Conservation (phyloP, 768 basidiomycete genomes). For the Termitomyces sp. region DNA sequence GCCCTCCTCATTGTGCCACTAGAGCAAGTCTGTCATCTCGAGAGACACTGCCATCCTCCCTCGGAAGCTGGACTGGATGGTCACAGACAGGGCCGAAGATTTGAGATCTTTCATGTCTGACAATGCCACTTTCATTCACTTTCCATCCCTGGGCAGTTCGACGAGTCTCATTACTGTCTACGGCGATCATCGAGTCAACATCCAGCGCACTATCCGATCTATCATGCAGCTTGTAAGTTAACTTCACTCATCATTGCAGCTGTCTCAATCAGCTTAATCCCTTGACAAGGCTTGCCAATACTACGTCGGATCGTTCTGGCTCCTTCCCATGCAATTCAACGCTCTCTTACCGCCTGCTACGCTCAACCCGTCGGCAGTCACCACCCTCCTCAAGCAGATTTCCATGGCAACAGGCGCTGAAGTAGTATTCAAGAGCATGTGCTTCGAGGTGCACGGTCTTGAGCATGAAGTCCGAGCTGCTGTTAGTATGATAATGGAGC, state of each 20-base stretch:
- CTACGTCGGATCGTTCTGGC: constrained; percentile 97
- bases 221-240: constrained; percentile 89
- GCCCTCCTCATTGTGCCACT: constrained; percentile 6
- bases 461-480: constrained; percentile 89
- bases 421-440: constrained; percentile 95
- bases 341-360: constrained; percentile 81
- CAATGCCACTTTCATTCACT: constrained; percentile 94
- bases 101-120: constrained; percentile 91
- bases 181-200: constrained; percentile 91
- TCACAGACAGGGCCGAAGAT: constrained; percentile 94
- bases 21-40: constrained; percentile 90
- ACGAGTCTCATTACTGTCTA: constrained; percentile 92
- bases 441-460: constrained; percentile 94
- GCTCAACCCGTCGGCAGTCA: constrained; percentile 79
- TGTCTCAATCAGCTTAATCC: neutral
- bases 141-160: constrained; percentile 89
- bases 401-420: constrained; percentile 88
- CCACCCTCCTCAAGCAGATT: constrained; percentile 82
- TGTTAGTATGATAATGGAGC: constrained; percentile 80
- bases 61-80: constrained; percentile 97
- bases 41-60: constrained; percentile 93
- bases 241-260: neutral
- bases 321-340: constrained; percentile 91
- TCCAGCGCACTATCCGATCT: constrained; percentile 89
- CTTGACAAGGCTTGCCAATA: constrained; percentile 79